Evolutionary conservation across 1,284 basidiomycete genomes (phyloP).

Genomic region (Pseudozyma flocculosa): DNA sequence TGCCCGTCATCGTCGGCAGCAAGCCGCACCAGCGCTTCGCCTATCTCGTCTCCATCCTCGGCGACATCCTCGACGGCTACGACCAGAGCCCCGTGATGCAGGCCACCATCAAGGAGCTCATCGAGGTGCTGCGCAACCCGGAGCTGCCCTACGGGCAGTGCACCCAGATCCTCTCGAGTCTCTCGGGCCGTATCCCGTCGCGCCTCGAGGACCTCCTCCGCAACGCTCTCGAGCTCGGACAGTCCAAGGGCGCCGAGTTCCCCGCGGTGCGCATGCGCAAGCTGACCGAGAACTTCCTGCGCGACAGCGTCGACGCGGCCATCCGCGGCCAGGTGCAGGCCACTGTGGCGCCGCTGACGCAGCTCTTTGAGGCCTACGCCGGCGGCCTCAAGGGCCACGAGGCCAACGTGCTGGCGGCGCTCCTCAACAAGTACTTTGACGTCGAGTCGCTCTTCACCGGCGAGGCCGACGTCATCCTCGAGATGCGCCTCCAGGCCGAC

Average conservation of each 20-base stretch:
- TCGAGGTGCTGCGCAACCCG: constrained; percentile 74
- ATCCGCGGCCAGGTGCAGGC: constrained; percentile 56
- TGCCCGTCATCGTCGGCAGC: constrained; percentile 80
- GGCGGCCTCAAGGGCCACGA: constrained; percentile 86
- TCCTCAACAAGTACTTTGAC: constrained; percentile 74
- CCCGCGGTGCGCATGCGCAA: constrained; percentile 77
- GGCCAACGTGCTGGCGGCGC: constrained; percentile 70
- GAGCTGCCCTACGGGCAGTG: constrained; percentile 89
- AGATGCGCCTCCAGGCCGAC: constrained; percentile 87
- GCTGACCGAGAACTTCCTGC: constrained; percentile 78
- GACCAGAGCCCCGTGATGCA: constrained; percentile 63
- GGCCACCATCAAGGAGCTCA: constrained; percentile 76
- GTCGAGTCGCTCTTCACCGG: constrained; percentile 93
- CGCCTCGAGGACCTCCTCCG: constrained; percentile 76
- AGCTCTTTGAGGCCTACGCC: constrained; percentile 78
- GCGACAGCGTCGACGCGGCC: constrained; percentile 68
- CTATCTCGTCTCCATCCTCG: constrained; percentile 75
- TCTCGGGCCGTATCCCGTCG: constrained; percentile 88
- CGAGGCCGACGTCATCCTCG: constrained; percentile 82
- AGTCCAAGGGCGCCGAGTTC: constrained; percentile 77
- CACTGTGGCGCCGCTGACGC: constrained; percentile 72
- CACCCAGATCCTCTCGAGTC: constrained; percentile 77
- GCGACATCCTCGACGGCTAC: constrained; percentile 69
- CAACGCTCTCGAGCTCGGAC: constrained; percentile 73
- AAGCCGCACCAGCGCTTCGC: constrained; percentile 87